A percentile compares a stretch with the other conserved stretches of the same genome.
Evolutionary conservation across 805 yeast genomes (phyloP).

Genomic region (Starmera amethionina): DNA sequence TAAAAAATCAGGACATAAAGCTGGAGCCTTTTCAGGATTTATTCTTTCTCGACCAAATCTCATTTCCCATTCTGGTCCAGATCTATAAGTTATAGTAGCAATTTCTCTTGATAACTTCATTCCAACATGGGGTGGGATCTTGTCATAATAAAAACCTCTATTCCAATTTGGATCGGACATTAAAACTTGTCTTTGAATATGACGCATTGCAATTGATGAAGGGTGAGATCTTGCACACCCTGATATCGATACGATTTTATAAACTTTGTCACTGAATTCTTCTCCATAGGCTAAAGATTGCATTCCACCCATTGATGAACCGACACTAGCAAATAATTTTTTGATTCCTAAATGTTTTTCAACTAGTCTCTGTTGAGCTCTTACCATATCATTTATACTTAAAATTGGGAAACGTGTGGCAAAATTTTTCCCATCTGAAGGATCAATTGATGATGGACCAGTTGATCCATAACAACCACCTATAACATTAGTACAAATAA

Average conservation of each 20-base stretch:
- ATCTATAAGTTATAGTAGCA: constrained; percentile 87
- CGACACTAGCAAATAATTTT: constrained; percentile 70
- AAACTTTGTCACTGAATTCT: constrained; percentile 72
- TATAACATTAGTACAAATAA: constrained; percentile 82
- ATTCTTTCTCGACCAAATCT: constrained; percentile 85
- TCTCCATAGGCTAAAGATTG: constrained; percentile 82
- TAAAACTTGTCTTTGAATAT: constrained; percentile 83
- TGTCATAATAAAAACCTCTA: constrained; percentile 75
- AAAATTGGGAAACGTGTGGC: constrained; percentile 85
- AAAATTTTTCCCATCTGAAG: constrained; percentile 54
- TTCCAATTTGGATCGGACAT: constrained; percentile 96
- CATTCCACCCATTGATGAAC: constrained; percentile 99
- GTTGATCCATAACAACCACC: constrained; percentile 96
- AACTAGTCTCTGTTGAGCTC: constrained; percentile 73
- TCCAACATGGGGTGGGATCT: constrained; percentile 84
- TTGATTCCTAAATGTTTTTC: constrained; percentile 49
- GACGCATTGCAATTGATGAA: constrained; percentile 86
- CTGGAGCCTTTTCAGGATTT: constrained; percentile 70
- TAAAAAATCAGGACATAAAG: constrained; percentile 85
- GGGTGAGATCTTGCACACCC: constrained; percentile 96
- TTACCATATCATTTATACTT: constrained; percentile 81
- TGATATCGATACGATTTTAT: constrained; percentile 66
- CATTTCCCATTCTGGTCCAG: constrained; percentile 96
- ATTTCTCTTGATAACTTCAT: constrained; percentile 92
- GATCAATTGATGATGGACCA: constrained; percentile 79